Base-by-base conservation (phyloP, 192 early-diverging fungal genomes). In the Spinellus fusiger region DNA sequence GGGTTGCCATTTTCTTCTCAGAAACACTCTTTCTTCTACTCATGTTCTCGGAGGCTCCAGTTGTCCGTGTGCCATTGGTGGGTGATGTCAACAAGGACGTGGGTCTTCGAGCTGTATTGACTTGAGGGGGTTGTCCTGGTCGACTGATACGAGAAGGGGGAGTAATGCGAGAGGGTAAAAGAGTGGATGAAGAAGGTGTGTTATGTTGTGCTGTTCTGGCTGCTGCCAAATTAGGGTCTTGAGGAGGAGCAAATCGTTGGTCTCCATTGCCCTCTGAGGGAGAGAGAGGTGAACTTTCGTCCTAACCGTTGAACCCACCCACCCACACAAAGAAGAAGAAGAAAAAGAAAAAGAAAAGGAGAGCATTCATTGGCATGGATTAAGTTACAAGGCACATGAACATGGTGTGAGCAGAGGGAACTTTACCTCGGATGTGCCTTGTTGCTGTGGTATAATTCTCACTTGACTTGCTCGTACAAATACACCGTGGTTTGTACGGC, bases 401-500 rank as follows among this genome's bases (percentile, higher is more conserved):
- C n/a, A 35, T 23, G 28, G 28, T 29, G 54, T 20, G 8, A 20
- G 7, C 20, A 20, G n/a, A 37, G 32, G 31, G 8, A 35, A 37
- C 10, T 25, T 15, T 16, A 55, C 29, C 8, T 55, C 28, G 12
- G 27, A 33, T 18, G 4, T 31, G 34, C 33, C 22, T 18, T 12
- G 0, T 8, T 40, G 54, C 10, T 27, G 16, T 3, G 22, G 23
- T 16, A 54, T 66, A 18, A 49, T 54, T 49, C 61, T 74, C 16
- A 84, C 81, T 63, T 88, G 87, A 23, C 78, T 81, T 44, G 83
- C 58, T 23, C 87, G 72, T 44, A 91, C 87, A 85, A 93, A 93
- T 37, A 91, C 78, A 59, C 89, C 91, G 59, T 90, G 83, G 40
- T 80, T 69, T 5, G 82, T 59, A 48, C 50, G 76, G 59, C 91